Evolutionary conservation across 2,329 filamentous ascomycete genomes (phyloP).

Genomic region (Neurospora sp.): DNA sequence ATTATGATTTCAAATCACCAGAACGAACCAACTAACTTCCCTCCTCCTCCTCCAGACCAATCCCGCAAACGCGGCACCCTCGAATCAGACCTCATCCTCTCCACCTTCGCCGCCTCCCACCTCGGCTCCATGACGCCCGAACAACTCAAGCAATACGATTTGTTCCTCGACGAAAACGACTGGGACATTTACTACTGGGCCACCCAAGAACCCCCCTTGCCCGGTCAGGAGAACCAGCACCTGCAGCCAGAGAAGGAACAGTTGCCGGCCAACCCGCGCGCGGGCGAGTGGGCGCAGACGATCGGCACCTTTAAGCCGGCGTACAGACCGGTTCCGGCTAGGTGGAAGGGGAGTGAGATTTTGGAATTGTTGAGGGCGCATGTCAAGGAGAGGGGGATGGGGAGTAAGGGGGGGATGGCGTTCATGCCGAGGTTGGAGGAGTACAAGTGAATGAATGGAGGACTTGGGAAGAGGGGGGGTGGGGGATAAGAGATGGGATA

Average conservation of each 20-base stretch:
- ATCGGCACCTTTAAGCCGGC: slow-evolving; percentile 89
- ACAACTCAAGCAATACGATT: slow-evolving; percentile 77
- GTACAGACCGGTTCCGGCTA: slow-evolving; percentile 75
- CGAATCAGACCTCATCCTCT: slow-evolving; percentile 90
- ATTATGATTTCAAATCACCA: no score
- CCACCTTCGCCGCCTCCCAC: slow-evolving; percentile 80
- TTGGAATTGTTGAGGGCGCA: slow-evolving; percentile 68
- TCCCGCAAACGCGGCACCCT: slow-evolving; percentile 92
- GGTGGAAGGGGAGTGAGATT: slow-evolving; percentile 80
- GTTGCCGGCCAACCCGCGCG: slow-evolving; percentile 19
- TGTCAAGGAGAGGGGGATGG: slow-evolving; percentile 49
- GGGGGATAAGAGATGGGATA: slow-evolving; percentile 5
- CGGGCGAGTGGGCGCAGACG: slow-evolving; percentile 94
- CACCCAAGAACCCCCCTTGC: slow-evolving; percentile 61
- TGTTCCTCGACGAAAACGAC: slow-evolving; percentile 96
- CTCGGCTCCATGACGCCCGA: slow-evolving; percentile 61
- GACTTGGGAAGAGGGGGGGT: neutral
- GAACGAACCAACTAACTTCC: no score
- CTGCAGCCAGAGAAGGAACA: slow-evolving; percentile 14
- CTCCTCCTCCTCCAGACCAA: slow-evolving; percentile 49
- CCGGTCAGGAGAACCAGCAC: slow-evolving; percentile 11
- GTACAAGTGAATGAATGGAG: slow-evolving; percentile 3
- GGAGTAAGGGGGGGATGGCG: slow-evolving; percentile 36
- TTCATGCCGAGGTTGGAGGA: slow-evolving; percentile 43
- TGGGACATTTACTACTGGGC: slow-evolving; percentile 99